A percentile compares a stretch with the other conserved stretches of the same genome.
Evolutionary conservation across 2,329 filamentous ascomycete species (phyloP).

Genomic region (Madurella mycetomatis): DNA sequence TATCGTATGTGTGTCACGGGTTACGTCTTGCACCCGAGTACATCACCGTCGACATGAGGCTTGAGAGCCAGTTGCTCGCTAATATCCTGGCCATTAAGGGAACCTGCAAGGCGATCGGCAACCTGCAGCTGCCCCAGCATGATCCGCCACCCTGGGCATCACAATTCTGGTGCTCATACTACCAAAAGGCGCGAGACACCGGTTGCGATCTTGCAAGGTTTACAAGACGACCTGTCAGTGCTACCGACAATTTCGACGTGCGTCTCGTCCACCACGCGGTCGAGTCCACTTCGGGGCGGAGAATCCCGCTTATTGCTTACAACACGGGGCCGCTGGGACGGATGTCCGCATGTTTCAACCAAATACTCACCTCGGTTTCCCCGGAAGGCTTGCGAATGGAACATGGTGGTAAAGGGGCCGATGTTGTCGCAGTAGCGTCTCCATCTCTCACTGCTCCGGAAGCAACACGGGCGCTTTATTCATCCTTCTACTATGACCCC

Average conservation of each 20-base stretch:
- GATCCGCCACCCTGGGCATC: constrained; percentile 52
- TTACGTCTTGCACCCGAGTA: constrained; percentile 60
- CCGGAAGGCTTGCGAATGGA: constrained; percentile 36
- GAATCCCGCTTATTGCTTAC: constrained; percentile 57
- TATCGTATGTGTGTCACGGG: constrained; percentile 55
- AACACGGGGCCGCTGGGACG: constrained; percentile 61
- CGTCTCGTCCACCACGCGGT: constrained; percentile 51
- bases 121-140: constrained; percentile 41
- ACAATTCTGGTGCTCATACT: constrained; percentile 49
- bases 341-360: constrained; percentile 63
- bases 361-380: constrained; percentile 57
- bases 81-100: constrained; percentile 41
- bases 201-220: constrained; percentile 61
- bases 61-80: constrained; percentile 48
- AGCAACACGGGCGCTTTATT: constrained; percentile 61
- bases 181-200: constrained; percentile 52
- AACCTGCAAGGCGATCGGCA: constrained; percentile 55
- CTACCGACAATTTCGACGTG: constrained; percentile 61
- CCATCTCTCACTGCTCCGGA: constrained; percentile 56
- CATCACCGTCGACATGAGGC: constrained; percentile 56
- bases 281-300: constrained; percentile 37
- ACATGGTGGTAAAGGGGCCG: constrained; percentile 1
- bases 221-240: constrained; percentile 50
- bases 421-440: constrained; percentile 20
- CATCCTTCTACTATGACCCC: constrained; percentile 61